Evolutionary conservation across 192 early-diverging fungal species (phyloP).

Genomic region (Rhizophagus prolifer): DNA sequence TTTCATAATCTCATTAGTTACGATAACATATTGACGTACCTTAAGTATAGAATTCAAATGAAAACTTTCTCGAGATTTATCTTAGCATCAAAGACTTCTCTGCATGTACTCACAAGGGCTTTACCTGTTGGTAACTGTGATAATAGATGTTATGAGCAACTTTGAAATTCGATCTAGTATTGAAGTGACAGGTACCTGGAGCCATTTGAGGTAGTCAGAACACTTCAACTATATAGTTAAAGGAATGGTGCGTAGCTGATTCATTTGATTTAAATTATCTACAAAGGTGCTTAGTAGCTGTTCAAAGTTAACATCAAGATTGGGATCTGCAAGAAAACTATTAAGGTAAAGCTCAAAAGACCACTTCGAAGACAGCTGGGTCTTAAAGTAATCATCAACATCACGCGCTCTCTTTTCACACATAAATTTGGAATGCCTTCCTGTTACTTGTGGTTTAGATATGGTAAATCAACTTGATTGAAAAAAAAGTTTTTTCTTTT

Average conservation of each 20-base stretch:
- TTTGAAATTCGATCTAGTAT: conserved; percentile 3
- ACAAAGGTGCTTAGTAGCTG: conserved; percentile 17
- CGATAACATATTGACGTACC: conserved; percentile 1
- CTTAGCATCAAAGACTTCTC: conserved; percentile 22
- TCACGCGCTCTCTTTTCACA: conserved; percentile 3
- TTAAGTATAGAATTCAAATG: conserved; percentile 21
- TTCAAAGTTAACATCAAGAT: conserved; percentile 1
- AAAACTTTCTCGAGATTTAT: conserved; percentile 4
- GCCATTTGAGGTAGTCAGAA: not conserved
- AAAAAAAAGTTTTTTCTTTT: too few relatives aligned
- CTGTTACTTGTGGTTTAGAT: not conserved
- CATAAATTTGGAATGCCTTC: conserved; percentile 8
- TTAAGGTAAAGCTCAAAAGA: conserved; percentile 26
- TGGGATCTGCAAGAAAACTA: not conserved
- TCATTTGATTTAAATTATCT: conserved; percentile 16
- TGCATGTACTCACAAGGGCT: not conserved
- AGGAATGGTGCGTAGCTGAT: not conserved
- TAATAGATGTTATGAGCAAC: conserved; percentile 24
- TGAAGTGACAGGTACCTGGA: not conserved
- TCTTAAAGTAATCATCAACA: conserved; percentile 26
- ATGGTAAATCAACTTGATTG: too few relatives aligned
- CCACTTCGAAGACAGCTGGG: conserved; percentile 15
- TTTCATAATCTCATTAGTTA: conserved; percentile 16
- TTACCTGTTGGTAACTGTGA: conserved; percentile 16
- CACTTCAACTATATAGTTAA: conserved; percentile 11